Evolutionary conservation across 768 basidiomycete species (phyloP).

Genomic region (Pilatotrama ljubarskyi): DNA sequence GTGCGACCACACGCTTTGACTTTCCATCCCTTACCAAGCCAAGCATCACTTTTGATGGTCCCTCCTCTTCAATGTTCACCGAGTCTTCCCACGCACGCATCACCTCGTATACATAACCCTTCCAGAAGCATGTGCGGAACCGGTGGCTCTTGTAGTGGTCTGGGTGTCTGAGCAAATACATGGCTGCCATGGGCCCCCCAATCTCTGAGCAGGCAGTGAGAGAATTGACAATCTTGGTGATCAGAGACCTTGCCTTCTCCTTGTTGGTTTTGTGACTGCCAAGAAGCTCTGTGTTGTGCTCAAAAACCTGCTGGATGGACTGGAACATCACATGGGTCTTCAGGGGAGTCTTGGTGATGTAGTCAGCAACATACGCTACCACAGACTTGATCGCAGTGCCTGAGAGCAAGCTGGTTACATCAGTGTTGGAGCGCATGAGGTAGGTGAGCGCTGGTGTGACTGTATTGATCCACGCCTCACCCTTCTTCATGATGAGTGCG

Average conservation of each 20-base stretch:
- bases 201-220: conserved; percentile 8
- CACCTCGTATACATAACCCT: conserved; percentile 1
- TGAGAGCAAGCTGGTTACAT: conserved; percentile 1
- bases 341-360: not conserved
- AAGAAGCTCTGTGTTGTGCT: not conserved
- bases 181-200: conserved; percentile 19
- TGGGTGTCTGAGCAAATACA: conserved; percentile 15
- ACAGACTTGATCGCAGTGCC: conserved; percentile 2
- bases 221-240: conserved; percentile 10
- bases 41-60: not conserved
- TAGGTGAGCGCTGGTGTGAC: not conserved
- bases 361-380: conserved; percentile 1
- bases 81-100: not conserved
- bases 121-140: conserved; percentile 15
- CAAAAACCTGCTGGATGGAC: not conserved
- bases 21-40: not conserved
- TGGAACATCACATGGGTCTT: conserved; percentile 1
- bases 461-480: conserved; percentile 5
- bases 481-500: not conserved
- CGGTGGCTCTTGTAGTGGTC: conserved; percentile 21
- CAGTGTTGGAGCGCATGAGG: not conserved
- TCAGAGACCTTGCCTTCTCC: not conserved
- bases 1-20: not conserved
- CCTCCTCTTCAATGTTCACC: not conserved
- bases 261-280: not conserved